Base-by-base conservation (phyloP, 352 stramenopile genomes). In the Hyaloperonospora arabidopsidis region DNA sequence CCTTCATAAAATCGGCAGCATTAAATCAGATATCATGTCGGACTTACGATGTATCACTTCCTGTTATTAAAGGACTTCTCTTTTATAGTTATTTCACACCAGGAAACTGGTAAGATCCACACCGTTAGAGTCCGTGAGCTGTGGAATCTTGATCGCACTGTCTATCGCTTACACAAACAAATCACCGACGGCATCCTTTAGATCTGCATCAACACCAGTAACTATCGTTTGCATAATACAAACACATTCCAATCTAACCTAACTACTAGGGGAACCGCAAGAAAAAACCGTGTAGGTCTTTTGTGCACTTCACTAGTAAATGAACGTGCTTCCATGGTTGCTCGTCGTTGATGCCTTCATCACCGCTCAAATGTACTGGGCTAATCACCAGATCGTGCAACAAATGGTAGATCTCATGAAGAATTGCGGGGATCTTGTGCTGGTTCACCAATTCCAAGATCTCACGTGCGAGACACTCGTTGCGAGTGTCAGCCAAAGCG, bases 231-330 rank as follows among this genome's bases (percentile, higher is more conserved):
- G 40, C 76, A 87, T 39, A 90, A 59, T 19, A 68, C 55, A 53
- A 84, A 87, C 25, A 57, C 51, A 56, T 87, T 90, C 74, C 70
- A 84, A 51, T 75, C 49, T 32, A 90, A 60, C 22, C 83, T n/a
- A n/a, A n/a, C n/a, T n/a, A 70, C 21, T 72, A 35, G 5, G 66
- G 41, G 48, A 76, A 85, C 48, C 57, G 61, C 1, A 34, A 45
- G 45, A 87, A 81, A 64, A 87, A 84, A 5, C 57, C 52, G 18
- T 63, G 48, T 28, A 88, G 55, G 15, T 72, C 74, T 25, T 70
- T 59, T 2, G 81, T 56, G 2, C 52, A 38, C 40, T 57, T 19
- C 48, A 71, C 54, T 36, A n/a, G 52, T 29, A 19, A 17, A 44
- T 38, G 32, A 54, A n/a, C 19, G 17, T 38, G 17, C 8, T 39